Conservation (phyloP, 2,329 filamentous ascomycete genomes). For the Claviceps sp. region DNA sequence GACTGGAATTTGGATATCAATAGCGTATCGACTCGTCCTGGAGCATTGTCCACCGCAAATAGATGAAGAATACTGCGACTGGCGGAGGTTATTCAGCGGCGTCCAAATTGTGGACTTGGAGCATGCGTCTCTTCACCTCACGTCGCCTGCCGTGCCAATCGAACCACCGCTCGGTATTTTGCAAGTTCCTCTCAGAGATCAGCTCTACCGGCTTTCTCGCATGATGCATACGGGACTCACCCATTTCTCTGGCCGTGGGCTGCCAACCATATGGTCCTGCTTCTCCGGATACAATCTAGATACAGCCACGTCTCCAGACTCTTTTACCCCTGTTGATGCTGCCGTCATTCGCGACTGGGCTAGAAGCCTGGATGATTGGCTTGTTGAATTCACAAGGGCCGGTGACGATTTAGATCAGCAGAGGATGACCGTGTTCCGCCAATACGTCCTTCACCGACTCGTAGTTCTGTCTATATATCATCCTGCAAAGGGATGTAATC, state of each 20-base stretch:
- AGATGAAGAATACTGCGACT: slow-evolving; percentile 23
- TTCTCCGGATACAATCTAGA: slow-evolving; percentile 15
- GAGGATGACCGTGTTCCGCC: slow-evolving; percentile 22
- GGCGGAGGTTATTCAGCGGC: slow-evolving; percentile 25
- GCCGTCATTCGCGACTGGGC: slow-evolving; percentile 30
- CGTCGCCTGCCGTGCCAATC: slow-evolving; percentile 26
- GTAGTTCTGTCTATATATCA: slow-evolving; percentile 30
- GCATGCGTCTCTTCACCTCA: slow-evolving; percentile 27
- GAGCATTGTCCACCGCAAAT: slow-evolving; percentile 26
- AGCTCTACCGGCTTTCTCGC: slow-evolving; percentile 26
- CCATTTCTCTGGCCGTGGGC: slow-evolving; percentile 26
- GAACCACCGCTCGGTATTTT: slow-evolving; percentile 24
- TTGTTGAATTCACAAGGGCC: slow-evolving; percentile 22
- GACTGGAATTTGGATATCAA: slow-evolving; percentile 29
- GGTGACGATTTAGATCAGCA: slow-evolving; percentile 20
- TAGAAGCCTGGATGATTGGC: slow-evolving; percentile 26
- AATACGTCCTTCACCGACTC: slow-evolving; percentile 27
- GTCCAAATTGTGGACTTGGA: slow-evolving; percentile 30
- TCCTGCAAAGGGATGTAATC: slow-evolving; percentile 24
- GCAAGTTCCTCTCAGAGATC: slow-evolving; percentile 24
- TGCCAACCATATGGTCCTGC: slow-evolving; percentile 30
- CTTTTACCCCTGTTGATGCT: slow-evolving; percentile 25
- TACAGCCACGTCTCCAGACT: slow-evolving; percentile 10
- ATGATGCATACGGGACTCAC: slow-evolving; percentile 31
- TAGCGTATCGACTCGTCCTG: slow-evolving; percentile 26